A percentile compares a stretch with the other conserved stretches of the same genome.
phyloP scores from a whole-genome alignment of 306 rosid genomes.

The Acacia acuminata region DNA sequence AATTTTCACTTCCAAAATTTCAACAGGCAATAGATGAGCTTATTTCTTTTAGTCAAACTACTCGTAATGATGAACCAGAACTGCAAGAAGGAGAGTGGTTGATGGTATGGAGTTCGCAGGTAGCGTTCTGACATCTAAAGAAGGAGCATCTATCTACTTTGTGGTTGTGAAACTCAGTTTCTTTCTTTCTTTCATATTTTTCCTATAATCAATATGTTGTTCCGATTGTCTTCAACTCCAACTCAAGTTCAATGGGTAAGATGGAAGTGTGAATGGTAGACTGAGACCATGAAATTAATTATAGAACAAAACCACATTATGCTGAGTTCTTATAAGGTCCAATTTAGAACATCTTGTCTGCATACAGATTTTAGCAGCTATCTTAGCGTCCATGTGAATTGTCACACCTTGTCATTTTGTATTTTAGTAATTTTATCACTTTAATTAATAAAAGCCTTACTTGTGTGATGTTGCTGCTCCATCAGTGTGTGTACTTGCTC shows the following conservation, averaged over 20 bases:
- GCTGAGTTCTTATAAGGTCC: not conserved
- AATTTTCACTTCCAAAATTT: constrained; percentile 18
- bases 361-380: not conserved
- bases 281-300: not conserved
- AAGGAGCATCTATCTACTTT: not conserved
- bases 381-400: not conserved
- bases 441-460: not conserved
- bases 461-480: not conserved
- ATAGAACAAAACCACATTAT: not conserved
- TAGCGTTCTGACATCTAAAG: constrained; percentile 32
- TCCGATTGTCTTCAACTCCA: not conserved
- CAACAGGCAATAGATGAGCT: constrained; percentile 79
- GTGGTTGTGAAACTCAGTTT: not conserved
- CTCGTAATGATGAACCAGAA: constrained; percentile 48
- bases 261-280: not conserved
- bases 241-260: not conserved
- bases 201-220: not conserved
- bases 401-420: not conserved
- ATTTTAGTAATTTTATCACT: not conserved
- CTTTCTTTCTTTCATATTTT: not conserved
- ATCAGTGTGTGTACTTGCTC: too few species aligned
- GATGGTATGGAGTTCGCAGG: constrained; percentile 98
- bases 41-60: constrained; percentile 44
- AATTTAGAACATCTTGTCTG: not conserved
- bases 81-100: constrained; percentile 88